Conservation (phyloP, 345 rosid species). For the Aquilaria yunnanensis region DNA sequence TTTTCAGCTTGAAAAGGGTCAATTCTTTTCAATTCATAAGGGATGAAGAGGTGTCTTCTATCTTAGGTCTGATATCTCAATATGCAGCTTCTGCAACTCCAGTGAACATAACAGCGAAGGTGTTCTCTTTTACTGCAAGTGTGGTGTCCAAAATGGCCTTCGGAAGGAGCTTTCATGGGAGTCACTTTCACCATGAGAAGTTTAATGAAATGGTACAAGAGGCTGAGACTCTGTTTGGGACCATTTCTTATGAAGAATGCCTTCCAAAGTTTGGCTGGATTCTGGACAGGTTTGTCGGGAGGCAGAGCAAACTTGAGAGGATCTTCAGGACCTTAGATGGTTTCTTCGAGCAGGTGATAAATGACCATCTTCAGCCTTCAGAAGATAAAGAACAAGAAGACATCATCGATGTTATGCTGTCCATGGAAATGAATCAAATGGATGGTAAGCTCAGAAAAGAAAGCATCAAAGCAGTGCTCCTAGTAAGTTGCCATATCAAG, state of each 20-base stretch:
- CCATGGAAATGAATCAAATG: conserved; percentile 6
- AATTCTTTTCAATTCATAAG: background rate
- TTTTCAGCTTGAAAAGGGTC: background rate
- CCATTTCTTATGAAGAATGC: conserved; percentile 22
- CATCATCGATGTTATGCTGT: conserved; percentile 22
- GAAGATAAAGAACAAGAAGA: conserved; percentile 9
- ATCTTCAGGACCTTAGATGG: conserved; percentile 21
- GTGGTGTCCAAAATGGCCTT: conserved; percentile 25
- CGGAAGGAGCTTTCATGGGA: conserved; percentile 29
- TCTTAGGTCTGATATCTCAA: conserved; percentile 16
- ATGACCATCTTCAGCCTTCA: conserved; percentile 40
- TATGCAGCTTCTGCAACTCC: conserved; percentile 17
- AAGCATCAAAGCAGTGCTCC: conserved; percentile 20
- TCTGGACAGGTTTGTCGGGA: conserved; percentile 26
- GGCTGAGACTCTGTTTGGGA: conserved; percentile 16
- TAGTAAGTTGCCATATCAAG: conserved; percentile 12
- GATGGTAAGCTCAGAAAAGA: background rate
- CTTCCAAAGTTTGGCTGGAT: conserved; percentile 38
- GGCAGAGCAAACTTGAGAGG: conserved; percentile 20
- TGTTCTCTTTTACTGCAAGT: conserved; percentile 21
- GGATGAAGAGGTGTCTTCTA: conserved; percentile 8
- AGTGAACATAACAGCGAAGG: background rate
- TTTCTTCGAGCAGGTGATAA: conserved; percentile 26
- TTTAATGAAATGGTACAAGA: conserved; percentile 28
- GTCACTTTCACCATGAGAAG: conserved; percentile 18